Evolutionary conservation across 306 rosid genomes (phyloP).

Genomic region (Arachis hypogaea): DNA sequence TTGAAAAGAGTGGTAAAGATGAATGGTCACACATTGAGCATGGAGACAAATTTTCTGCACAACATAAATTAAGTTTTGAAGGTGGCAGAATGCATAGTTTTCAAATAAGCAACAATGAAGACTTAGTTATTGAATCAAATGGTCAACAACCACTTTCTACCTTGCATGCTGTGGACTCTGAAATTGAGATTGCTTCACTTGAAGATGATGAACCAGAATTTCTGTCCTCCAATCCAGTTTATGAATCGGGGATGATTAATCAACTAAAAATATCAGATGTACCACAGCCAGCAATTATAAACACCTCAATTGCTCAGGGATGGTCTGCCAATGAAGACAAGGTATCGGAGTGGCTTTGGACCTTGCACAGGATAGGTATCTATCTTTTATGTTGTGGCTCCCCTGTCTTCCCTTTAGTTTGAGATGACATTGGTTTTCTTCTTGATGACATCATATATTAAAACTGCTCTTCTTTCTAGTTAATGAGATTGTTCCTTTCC

Average conservation of each 20-base stretch:
- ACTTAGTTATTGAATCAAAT: conserved; percentile 70
- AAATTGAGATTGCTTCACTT: conserved; percentile 60
- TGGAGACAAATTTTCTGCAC: conserved; percentile 44
- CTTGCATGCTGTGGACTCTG: conserved; percentile 51
- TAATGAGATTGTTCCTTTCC: conserved; percentile 43
- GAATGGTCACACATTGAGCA: conserved; percentile 43
- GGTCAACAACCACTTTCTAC: conserved; percentile 47
- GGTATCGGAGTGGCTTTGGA: conserved; percentile 98
- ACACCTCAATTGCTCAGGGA: conserved; percentile 50
- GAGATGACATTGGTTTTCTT: conserved; percentile 27
- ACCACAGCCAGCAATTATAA: conserved; percentile 57
- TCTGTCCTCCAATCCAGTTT: conserved; percentile 42
- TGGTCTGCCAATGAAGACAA: conserved; percentile 58
- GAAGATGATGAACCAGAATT: conserved; percentile 52
- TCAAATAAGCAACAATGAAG: conserved; percentile 69
- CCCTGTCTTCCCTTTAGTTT: conserved; percentile 23
- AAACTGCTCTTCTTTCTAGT: conserved; percentile 35
- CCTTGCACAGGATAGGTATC: conserved; percentile 87
- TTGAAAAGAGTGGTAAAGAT: conserved; percentile 56
- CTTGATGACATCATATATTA: conserved; percentile 14
- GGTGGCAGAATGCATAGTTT: conserved; percentile 75
- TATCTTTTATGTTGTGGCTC: conserved; percentile 15
- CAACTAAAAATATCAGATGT: conserved; percentile 72
- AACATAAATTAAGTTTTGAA: conserved; percentile 51
- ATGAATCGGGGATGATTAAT: conserved; percentile 50